Evolutionary conservation across 1,284 basidiomycete species (phyloP).

Genomic region (Tylopilus sp.): DNA sequence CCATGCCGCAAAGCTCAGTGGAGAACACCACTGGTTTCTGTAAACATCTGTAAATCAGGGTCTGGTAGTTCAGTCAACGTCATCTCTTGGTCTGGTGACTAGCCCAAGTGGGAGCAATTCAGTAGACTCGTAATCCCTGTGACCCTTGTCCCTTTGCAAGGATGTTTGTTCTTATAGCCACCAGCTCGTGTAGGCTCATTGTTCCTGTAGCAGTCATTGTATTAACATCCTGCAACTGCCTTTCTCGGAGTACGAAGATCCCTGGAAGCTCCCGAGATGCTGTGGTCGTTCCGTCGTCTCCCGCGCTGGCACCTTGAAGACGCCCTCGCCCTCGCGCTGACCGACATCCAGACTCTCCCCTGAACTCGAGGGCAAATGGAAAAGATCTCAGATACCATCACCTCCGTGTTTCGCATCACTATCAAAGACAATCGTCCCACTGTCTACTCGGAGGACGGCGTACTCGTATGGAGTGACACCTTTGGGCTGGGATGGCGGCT

Average conservation of each 20-base stretch:
- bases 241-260: constrained; percentile 13
- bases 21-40: background rate
- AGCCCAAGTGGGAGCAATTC: background rate
- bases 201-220: too few relatives aligned
- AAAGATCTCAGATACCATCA: constrained; percentile 27
- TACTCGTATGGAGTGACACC: constrained; percentile 25
- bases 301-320: too few relatives aligned
- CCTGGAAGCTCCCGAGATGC: constrained; percentile 8
- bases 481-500: constrained; percentile 33
- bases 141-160: background rate
- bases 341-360: too few relatives aligned
- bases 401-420: constrained; percentile 26
- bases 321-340: too few relatives aligned
- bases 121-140: too few relatives aligned
- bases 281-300: constrained; percentile 1
- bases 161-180: background rate
- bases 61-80: background rate
- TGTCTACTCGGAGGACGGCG: constrained; percentile 13
- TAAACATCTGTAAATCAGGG: too few relatives aligned
- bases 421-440: constrained; percentile 22
- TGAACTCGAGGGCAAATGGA: constrained; percentile 15
- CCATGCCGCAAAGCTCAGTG: too few relatives aligned
- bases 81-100: background rate
- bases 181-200: background rate
- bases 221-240: constrained; percentile 6